Percentiles rank a stretch among this genome's conserved stretches.
Evolutionary conservation across 129 eudicot genomes (phyloP).

Genomic region (Apium graveolens): DNA sequence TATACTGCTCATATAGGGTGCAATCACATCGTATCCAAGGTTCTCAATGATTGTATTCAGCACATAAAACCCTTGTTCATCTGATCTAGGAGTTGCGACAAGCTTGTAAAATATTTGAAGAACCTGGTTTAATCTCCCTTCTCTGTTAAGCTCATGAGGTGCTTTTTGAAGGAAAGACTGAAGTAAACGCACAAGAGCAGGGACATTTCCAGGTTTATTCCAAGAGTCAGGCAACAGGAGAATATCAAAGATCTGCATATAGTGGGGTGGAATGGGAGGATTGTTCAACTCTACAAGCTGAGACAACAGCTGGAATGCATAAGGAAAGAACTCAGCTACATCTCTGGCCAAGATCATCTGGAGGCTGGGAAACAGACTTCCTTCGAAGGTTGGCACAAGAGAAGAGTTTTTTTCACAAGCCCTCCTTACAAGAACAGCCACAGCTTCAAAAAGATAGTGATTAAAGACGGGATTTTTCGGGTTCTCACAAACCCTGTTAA

Average conservation of each 20-base stretch:
- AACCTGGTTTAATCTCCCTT: conserved; percentile 54
- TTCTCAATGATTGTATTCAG: conserved; percentile 83
- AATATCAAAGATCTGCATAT: conserved; percentile 79
- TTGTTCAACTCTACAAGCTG: conserved; percentile 86
- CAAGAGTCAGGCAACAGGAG: conserved; percentile 71
- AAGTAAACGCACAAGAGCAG: conserved; percentile 90
- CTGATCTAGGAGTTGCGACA: conserved; percentile 65
- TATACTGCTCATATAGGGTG: conserved; percentile 49
- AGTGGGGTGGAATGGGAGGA: conserved; percentile 62
- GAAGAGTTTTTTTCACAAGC: conserved; percentile 69
- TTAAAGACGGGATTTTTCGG: conserved; percentile 81
- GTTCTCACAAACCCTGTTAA: conserved; percentile 75
- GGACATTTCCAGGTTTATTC: conserved; percentile 85
- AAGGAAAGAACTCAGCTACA: conserved; percentile 82
- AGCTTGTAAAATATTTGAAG: conserved; percentile 75
- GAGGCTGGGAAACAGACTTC: conserved; percentile 65
- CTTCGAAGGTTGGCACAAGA: conserved; percentile 69
- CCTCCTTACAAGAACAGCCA: conserved; percentile 81
- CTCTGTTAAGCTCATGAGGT: conserved; percentile 64
- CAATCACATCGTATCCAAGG: conserved; percentile 75
- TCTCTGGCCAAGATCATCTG: conserved; percentile 59
- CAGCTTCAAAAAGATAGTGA: conserved; percentile 82
- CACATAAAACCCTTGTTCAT: conserved; percentile 90
- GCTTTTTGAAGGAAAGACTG: conserved; percentile 92
- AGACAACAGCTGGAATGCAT: conserved; percentile 87